Evolutionary conservation across 1,284 basidiomycete genomes (phyloP).

Genomic region (Microbotryum silenes-acaulis): DNA sequence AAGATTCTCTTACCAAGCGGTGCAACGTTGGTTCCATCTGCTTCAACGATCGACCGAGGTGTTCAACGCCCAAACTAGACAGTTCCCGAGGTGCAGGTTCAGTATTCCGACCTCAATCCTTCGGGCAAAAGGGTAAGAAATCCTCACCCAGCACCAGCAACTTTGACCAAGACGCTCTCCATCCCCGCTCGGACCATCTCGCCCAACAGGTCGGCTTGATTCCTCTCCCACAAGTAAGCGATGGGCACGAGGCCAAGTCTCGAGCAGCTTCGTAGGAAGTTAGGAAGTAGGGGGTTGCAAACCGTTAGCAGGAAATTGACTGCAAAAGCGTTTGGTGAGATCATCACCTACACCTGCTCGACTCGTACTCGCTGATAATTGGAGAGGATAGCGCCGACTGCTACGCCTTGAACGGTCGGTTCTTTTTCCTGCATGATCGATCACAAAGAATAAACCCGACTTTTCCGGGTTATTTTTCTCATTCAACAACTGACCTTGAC

Average conservation of each 20-base stretch:
- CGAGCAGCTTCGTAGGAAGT: conserved; percentile 53
- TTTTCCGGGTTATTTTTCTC: too few species aligned
- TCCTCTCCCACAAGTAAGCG: conserved; percentile 88
- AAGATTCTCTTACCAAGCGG: conserved; percentile 55
- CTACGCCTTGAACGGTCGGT: conserved; percentile 60
- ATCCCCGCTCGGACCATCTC: conserved; percentile 80
- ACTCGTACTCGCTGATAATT: conserved; percentile 96
- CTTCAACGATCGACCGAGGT: conserved; percentile 70
- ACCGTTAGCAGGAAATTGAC: neutral
- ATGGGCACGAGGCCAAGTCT: conserved; percentile 74
- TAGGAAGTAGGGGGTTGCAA: neutral
- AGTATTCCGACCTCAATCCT: conserved; percentile 41
- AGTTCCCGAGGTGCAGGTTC: conserved; percentile 52
- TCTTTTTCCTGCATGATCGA: too few species aligned
- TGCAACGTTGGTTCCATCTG: conserved; percentile 67
- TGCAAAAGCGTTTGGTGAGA: neutral
- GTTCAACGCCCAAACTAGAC: conserved; percentile 48
- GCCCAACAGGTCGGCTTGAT: conserved; percentile 70
- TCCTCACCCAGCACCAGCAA: conserved; percentile 74
- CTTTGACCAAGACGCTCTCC: conserved; percentile 84
- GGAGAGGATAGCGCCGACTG: conserved; percentile 92
- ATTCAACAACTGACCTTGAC: conserved; percentile 58
- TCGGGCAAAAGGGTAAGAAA: neutral
- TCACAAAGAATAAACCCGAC: too few species aligned
- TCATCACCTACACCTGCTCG: conserved; percentile 70